Base-by-base conservation (phyloP, 75 land plant species). In the Cunninghamia lanceolata region DNA sequence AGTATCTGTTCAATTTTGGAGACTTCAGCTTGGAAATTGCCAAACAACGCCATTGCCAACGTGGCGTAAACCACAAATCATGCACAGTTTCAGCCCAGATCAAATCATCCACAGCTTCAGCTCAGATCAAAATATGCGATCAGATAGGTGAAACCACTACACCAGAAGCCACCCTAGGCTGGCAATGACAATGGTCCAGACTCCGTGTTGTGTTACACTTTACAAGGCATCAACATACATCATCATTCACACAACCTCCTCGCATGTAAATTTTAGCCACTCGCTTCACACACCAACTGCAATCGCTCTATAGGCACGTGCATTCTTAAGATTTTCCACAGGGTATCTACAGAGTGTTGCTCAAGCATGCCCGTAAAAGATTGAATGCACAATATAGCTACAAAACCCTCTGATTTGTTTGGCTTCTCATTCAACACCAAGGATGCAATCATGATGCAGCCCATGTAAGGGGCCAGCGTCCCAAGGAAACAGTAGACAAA, bases 1-100 rank as follows among this genome's bases (percentile, higher is more conserved):
- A 95, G 87, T 53, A 96, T 93, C 89, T 94, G 99, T 63, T 96
- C 97, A 77, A 92, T 87, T 82, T 93, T 92, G 0, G 94, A 86
- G 28, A 87, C 76, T 45, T 93, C 94, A 4, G 86, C 84, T 30
- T 88, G 87, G 17, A 43, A 66, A 79, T 50, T 82, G n/a, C 84
- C 66, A 52, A 39, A 85, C 66, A 88, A 87, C 14, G 91, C 17
- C 84, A 83, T 83, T 53, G 8, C 46, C 28, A n/a, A 80, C 1
- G 28, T 28, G 32, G 46, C 50, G 46, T 45, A 16, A 43, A 80
- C 50, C 32, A 80, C 28, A 78, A 38, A 78, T 19, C 46, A 78
- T 35, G 46, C 46, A 78, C 82, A 42, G 40, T 78, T 78, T 78
- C 45, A 21, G 45, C 9, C 42, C 46, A 78, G 46, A 43, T 43